phyloP scores from a whole-genome alignment of 129 eudicot genomes.

The Lactuca saligna region DNA sequence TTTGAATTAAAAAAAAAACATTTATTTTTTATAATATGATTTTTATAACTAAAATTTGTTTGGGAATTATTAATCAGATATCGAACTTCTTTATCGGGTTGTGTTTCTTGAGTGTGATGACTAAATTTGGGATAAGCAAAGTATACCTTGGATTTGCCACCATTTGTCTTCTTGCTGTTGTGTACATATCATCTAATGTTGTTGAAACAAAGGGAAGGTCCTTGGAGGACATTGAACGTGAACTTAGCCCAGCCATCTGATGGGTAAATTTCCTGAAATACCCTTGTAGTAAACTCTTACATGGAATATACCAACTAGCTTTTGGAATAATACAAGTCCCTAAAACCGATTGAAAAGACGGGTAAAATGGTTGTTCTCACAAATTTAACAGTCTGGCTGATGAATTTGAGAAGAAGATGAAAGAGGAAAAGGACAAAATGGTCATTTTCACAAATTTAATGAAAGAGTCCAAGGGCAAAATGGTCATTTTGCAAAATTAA shows the following conservation, averaged over 20 bases:
- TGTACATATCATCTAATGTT: slow-evolving; percentile 79
- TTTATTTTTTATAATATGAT: neutral
- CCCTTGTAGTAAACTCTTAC: too few species aligned
- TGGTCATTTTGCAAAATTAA: too few species aligned
- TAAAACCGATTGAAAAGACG: too few species aligned
- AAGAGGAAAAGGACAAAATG: too few species aligned
- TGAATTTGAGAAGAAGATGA: too few species aligned
- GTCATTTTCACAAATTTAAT: too few species aligned
- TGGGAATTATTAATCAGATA: slow-evolving; percentile 45
- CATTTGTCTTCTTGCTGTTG: slow-evolving; percentile 65
- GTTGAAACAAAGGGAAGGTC: slow-evolving; percentile 98
- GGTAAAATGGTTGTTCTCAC: too few species aligned
- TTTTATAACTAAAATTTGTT: slow-evolving; percentile 14
- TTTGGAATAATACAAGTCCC: too few species aligned
- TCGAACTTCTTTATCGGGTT: slow-evolving; percentile 88
- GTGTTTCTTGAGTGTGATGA: slow-evolving; percentile 88
- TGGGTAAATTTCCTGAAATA: too few species aligned
- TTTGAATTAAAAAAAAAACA: neutral
- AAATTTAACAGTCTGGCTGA: too few species aligned
- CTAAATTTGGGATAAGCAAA: slow-evolving; percentile 70
- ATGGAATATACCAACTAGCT: too few species aligned
- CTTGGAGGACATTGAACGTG: slow-evolving; percentile 87
- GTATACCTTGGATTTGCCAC: slow-evolving; percentile 89
- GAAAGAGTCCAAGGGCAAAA: too few species aligned
- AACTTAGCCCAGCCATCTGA: slow-evolving; percentile 64